Percentiles rank a stretch among this genome's conserved stretches.
phyloP scores from a whole-genome alignment of 1,284 basidiomycete genomes.

The Porodaedalea pini region DNA sequence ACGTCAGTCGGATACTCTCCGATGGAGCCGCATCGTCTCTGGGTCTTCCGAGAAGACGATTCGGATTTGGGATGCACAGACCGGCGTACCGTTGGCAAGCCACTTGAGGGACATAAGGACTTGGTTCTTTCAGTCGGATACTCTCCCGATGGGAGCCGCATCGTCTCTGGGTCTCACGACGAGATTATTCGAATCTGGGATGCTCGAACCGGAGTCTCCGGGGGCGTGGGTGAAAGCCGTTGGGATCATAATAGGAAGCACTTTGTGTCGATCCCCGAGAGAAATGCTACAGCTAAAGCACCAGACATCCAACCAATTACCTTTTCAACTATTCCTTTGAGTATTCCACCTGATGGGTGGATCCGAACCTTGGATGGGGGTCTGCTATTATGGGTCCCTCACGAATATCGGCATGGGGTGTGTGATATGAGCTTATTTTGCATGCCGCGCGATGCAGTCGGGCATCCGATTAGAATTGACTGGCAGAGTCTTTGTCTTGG shows the following conservation, averaged over 20 bases:
- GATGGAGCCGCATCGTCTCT: too few species aligned
- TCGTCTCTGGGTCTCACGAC: slow-evolving; percentile 95
- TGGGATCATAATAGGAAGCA: not conserved
- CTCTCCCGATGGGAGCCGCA: slow-evolving; percentile 70
- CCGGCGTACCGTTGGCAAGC: not conserved
- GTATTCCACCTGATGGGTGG: not conserved
- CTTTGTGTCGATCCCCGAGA: not conserved
- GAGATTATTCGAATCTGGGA: slow-evolving; percentile 41
- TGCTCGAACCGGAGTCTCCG: not conserved
- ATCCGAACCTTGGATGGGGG: not conserved
- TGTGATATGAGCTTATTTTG: not conserved
- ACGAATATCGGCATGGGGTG: not conserved
- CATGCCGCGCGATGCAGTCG: not conserved
- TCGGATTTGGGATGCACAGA: slow-evolving; percentile 12
- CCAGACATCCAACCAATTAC: too few species aligned
- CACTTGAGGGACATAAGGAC: not conserved
- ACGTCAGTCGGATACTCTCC: too few species aligned
- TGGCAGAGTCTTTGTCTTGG: not conserved
- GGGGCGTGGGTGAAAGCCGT: slow-evolving; percentile 1
- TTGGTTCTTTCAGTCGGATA: slow-evolving; percentile 48
- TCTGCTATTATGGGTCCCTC: not conserved
- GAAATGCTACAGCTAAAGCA: too few species aligned
- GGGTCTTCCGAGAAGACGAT: slow-evolving; percentile 10
- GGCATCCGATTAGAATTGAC: not conserved
- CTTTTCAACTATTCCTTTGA: not conserved